Conservation (phyloP, 768 basidiomycete genomes). For the Agaricus bisporus region DNA sequence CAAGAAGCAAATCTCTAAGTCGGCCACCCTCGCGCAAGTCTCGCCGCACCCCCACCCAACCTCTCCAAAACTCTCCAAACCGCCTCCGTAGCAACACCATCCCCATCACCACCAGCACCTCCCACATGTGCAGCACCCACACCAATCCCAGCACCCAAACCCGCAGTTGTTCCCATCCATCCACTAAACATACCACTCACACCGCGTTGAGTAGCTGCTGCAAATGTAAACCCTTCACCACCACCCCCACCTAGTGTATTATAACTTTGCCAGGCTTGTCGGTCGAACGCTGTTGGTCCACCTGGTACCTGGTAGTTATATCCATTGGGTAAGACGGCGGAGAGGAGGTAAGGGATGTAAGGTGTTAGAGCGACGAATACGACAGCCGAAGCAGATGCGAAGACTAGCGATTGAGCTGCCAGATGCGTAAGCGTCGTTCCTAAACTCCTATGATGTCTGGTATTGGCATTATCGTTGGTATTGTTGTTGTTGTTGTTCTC, state of each 20-base stretch:
- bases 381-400: slow-evolving; percentile 57
- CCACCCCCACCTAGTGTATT: slow-evolving; percentile 62
- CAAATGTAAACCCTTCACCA: slow-evolving; percentile 5
- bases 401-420: slow-evolving; percentile 46
- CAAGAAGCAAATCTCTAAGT: slow-evolving; percentile 23
- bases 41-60: slow-evolving; percentile 68
- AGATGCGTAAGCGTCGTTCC: slow-evolving; percentile 16
- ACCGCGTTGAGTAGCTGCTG: slow-evolving; percentile 10
- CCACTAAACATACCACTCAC: slow-evolving; percentile 12
- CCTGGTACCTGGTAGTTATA: slow-evolving; percentile 33
- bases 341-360: slow-evolving; percentile 32
- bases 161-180: slow-evolving; percentile 2
- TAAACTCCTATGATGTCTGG: not conserved
- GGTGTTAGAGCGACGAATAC: slow-evolving; percentile 58
- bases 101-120: slow-evolving; percentile 62
- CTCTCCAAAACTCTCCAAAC: slow-evolving; percentile 69
- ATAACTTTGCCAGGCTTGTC: slow-evolving; percentile 74
- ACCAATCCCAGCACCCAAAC: slow-evolving; percentile 24
- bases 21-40: slow-evolving; percentile 75
- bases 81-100: slow-evolving; percentile 41
- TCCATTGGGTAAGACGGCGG: slow-evolving; percentile 38
- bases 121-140: slow-evolving; percentile 22
- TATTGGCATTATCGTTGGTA: not conserved
- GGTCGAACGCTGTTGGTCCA: slow-evolving; percentile 69
- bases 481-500: too few species aligned